A percentile compares a stretch with the other conserved stretches of the same genome.
Conservation (phyloP, 78 protist genomes). For the Bigelowiella natans region DNA sequence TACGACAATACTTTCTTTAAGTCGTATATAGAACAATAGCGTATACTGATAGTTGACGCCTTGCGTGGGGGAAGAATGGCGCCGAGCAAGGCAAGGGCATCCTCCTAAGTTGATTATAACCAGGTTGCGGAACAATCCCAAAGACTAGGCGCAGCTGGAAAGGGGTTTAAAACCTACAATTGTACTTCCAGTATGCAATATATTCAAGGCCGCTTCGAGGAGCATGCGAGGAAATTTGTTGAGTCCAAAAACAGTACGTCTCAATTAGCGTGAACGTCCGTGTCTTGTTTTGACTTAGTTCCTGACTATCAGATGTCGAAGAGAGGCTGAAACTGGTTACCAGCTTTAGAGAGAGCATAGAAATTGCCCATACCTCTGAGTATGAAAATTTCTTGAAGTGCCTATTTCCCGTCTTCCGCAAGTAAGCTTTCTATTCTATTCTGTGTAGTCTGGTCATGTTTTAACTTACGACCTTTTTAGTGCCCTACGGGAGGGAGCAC, state of each 20-base stretch:
- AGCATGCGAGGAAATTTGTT: background rate
- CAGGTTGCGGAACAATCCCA: background rate
- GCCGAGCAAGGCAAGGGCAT: background rate
- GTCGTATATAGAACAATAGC: too few species aligned
- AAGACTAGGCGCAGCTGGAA: background rate
- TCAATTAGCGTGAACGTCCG: background rate
- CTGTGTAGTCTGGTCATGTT: background rate
- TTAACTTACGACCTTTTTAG: background rate
- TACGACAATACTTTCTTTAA: too few species aligned
- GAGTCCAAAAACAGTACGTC: background rate
- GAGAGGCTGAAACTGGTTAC: conserved; percentile 20
- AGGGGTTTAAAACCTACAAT: background rate
- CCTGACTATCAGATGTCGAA: conserved; percentile 1
- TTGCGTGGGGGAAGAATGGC: background rate
- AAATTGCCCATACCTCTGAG: conserved; percentile 45
- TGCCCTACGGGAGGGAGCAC: background rate
- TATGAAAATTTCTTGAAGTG: conserved; percentile 25
- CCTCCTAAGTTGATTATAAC: background rate
- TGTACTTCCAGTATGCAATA: background rate
- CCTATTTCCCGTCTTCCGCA: conserved; percentile 4
- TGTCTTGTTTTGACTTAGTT: background rate
- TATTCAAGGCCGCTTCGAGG: background rate
- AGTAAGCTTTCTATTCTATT: background rate
- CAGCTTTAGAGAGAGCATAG: conserved; percentile 29
- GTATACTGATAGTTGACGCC: background rate